Evolutionary conservation across 371 early-diverging fungal species (phyloP).

Genomic region (Mucor racemosus): DNA sequence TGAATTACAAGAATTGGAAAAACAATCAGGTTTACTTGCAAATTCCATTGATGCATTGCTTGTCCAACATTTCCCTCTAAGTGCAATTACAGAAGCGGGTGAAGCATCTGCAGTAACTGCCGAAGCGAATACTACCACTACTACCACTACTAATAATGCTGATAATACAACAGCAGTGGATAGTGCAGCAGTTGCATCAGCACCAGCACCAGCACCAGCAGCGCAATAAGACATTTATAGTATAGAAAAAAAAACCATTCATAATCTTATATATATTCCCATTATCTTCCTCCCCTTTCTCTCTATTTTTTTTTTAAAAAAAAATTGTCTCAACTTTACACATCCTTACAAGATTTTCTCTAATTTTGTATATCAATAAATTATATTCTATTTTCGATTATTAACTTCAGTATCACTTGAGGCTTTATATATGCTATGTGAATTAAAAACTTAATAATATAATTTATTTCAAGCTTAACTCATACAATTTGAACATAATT

Average conservation of each 20-base stretch:
- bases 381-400: too few species aligned
- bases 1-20: slow-evolving; percentile 85
- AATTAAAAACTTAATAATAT: too few species aligned
- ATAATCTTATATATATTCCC: background rate
- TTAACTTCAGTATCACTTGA: too few species aligned
- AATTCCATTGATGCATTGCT: slow-evolving; percentile 38
- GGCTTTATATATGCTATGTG: too few species aligned
- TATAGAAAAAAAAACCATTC: background rate
- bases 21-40: slow-evolving; percentile 61
- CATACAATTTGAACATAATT: too few species aligned
- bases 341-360: too few species aligned
- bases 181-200: background rate
- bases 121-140: background rate
- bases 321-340: too few species aligned
- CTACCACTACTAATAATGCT: background rate
- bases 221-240: background rate
- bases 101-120: background rate
- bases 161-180: background rate
- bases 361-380: too few species aligned
- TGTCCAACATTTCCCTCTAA: slow-evolving; percentile 15
- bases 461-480: too few species aligned
- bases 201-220: background rate
- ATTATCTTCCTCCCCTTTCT: background rate
- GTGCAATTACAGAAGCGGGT: background rate
- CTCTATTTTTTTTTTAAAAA: too few species aligned